phyloP scores from a whole-genome alignment of 2,329 filamentous ascomycete species.

The Macrophomina pseudophaseolina region DNA sequence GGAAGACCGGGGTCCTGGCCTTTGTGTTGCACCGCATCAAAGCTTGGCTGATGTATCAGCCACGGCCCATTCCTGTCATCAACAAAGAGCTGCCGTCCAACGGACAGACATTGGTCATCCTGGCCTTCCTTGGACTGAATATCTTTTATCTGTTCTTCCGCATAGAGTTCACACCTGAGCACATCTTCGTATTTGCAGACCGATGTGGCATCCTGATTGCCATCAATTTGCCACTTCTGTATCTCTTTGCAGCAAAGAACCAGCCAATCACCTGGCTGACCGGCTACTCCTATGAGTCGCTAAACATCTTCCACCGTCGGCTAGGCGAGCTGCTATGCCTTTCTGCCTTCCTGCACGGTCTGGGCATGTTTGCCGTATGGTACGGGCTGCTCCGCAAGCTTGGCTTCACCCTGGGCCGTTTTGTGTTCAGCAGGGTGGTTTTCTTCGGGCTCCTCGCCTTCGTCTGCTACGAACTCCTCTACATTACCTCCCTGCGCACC shows the following conservation, averaged over 20 bases:
- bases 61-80: conserved; percentile 60
- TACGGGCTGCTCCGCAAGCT: conserved; percentile 56
- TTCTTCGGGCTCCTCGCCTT: conserved; percentile 62
- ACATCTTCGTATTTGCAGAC: conserved; percentile 63
- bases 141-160: conserved; percentile 63
- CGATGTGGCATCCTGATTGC: conserved; percentile 60
- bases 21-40: conserved; percentile 36
- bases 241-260: conserved; percentile 70
- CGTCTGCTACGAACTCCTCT: conserved; percentile 64
- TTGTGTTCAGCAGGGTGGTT: conserved; percentile 59
- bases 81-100: conserved; percentile 65
- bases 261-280: conserved; percentile 66
- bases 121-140: conserved; percentile 60
- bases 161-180: conserved; percentile 48
- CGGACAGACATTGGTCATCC: conserved; percentile 58
- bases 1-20: conserved; percentile 20
- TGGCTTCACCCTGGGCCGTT: conserved; percentile 57
- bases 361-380: conserved; percentile 62
- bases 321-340: conserved; percentile 67
- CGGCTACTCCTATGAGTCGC: conserved; percentile 67
- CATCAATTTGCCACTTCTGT: conserved; percentile 60
- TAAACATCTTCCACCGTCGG: conserved; percentile 69
- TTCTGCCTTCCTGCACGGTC: conserved; percentile 62
- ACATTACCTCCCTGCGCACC: conserved; percentile 64
- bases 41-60: conserved; percentile 60